Percentiles rank a stretch among this genome's conserved stretches.
Evolutionary conservation across 176 grass and related monocot species (phyloP).

Genomic region (Ensete glaucum): DNA sequence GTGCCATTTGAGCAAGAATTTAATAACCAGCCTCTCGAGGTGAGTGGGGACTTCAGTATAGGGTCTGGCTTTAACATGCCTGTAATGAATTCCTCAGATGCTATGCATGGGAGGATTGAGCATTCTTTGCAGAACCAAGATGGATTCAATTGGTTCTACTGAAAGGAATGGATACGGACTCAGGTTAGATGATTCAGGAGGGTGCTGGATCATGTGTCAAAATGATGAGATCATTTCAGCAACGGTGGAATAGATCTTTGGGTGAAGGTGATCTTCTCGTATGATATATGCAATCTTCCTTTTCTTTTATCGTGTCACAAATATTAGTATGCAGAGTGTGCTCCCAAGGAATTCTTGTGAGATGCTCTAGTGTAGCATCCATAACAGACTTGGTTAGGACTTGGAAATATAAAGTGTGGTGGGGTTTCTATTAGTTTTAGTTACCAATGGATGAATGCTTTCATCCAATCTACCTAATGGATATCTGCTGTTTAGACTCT

Average conservation of each 20-base stretch:
- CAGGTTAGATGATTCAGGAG: too few species aligned
- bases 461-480: background rate
- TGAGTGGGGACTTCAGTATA: constrained; percentile 26
- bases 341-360: background rate
- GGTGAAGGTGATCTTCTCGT: background rate
- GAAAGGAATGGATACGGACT: background rate
- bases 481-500: background rate
- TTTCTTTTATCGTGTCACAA: background rate
- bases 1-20: constrained; percentile 1
- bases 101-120: constrained; percentile 7
- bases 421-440: background rate
- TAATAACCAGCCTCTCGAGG: background rate
- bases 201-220: background rate
- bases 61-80: constrained; percentile 14
- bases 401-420: background rate
- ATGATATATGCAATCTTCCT: constrained; percentile 2
- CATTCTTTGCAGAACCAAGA: constrained; percentile 23
- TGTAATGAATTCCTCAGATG: constrained; percentile 17
- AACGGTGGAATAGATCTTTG: background rate
- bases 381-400: background rate
- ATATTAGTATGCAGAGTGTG: background rate
- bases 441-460: background rate
- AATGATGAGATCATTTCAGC: background rate
- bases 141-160: constrained; percentile 19
- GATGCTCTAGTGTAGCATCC: constrained; percentile 1